Conservation (phyloP, 2,329 filamentous ascomycete species). For the Talaromyces sp. region DNA sequence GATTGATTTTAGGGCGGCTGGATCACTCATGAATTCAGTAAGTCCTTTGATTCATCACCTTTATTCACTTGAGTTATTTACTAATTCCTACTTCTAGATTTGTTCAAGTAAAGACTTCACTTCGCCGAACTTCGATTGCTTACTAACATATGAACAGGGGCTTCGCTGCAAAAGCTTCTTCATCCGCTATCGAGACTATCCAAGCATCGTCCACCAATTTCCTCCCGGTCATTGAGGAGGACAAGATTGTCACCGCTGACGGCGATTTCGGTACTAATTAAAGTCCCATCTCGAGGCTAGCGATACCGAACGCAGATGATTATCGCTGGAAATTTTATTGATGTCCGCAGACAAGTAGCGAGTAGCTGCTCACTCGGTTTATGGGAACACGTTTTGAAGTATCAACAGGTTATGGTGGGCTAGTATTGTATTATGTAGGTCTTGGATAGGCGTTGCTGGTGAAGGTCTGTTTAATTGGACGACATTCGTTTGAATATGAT, state of each 20-base stretch:
- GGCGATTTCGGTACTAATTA: conserved; percentile 19
- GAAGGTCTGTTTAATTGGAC: not conserved
- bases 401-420: not conserved
- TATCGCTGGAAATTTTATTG: too few species aligned
- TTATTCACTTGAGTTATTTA: not conserved
- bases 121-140: not conserved
- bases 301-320: not conserved
- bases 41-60: conserved; percentile 29
- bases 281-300: not conserved
- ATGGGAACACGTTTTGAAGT: not conserved
- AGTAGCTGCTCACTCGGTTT: not conserved
- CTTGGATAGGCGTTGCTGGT: not conserved
- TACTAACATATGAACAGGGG: conserved; percentile 52
- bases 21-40: conserved; percentile 80
- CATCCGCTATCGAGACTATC: conserved; percentile 65
- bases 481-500: not conserved
- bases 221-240: conserved; percentile 70
- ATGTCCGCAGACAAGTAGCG: not conserved
- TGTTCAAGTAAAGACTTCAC: conserved; percentile 39
- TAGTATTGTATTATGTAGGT: conserved; percentile 1
- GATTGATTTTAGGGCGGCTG: conserved; percentile 54
- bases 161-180: conserved; percentile 71
- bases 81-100: conserved; percentile 25
- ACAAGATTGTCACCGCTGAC: conserved; percentile 60
- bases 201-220: conserved; percentile 60